phyloP scores from a whole-genome alignment of 2,329 filamentous ascomycete species.

The Thelonectria blattea region DNA sequence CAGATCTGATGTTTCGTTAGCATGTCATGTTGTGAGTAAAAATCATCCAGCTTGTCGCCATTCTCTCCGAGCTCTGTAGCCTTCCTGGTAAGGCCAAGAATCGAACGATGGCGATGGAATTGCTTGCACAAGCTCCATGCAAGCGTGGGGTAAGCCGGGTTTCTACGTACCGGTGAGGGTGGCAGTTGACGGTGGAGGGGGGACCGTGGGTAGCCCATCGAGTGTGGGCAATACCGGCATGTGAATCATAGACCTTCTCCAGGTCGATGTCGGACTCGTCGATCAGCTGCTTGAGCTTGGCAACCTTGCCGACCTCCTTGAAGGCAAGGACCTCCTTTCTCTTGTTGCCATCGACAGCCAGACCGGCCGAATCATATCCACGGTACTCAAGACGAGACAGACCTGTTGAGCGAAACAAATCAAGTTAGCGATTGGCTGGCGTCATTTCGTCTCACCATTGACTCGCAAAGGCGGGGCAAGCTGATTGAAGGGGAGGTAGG shows the following conservation, averaged over 20 bases:
- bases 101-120: not conserved
- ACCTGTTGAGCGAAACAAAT: slow-evolving; percentile 58
- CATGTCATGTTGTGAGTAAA: slow-evolving; percentile 15
- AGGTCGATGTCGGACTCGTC: slow-evolving; percentile 82
- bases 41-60: not conserved
- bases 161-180: slow-evolving; percentile 84
- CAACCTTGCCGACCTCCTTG: slow-evolving; percentile 99
- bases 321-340: slow-evolving; percentile 97
- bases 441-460: slow-evolving; percentile 37
- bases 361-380: slow-evolving; percentile 96
- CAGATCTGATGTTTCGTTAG: slow-evolving; percentile 67
- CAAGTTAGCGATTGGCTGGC: slow-evolving; percentile 29
- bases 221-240: slow-evolving; percentile 98
- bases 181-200: slow-evolving; percentile 94
- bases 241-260: slow-evolving; percentile 94
- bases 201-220: slow-evolving; percentile 98
- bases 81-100: not conserved
- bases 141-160: not conserved
- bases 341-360: slow-evolving; percentile 97
- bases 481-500: slow-evolving; percentile 29
- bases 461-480: slow-evolving; percentile 34
- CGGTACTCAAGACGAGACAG: slow-evolving; percentile 96
- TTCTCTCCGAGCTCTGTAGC: not conserved
- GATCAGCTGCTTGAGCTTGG: slow-evolving; percentile 93
- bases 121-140: slow-evolving; percentile 8